Conservation (phyloP, 2,329 filamentous ascomycete genomes). For the Stachybotrys echinatus region DNA sequence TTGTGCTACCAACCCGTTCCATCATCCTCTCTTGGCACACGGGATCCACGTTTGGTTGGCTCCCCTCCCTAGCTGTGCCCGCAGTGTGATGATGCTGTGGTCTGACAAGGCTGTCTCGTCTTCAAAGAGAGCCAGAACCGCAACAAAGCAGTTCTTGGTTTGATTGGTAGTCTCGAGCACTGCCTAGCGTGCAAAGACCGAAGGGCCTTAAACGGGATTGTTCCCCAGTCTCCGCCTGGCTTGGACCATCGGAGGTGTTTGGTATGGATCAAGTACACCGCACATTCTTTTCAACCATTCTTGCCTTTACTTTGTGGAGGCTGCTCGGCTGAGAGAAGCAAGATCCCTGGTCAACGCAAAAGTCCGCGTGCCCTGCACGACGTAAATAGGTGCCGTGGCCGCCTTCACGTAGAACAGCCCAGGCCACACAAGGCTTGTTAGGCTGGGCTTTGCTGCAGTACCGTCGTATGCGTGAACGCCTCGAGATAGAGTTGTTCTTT, state of each 20-base stretch:
- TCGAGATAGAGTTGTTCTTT: too few species aligned
- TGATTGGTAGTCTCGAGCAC: too few species aligned
- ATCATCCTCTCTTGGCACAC: neutral
- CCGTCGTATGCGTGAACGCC: too few species aligned
- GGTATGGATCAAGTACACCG: neutral
- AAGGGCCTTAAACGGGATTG: too few species aligned
- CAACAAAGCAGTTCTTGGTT: too few species aligned
- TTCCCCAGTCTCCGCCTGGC: too few species aligned
- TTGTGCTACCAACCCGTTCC: neutral
- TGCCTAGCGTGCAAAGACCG: too few species aligned
- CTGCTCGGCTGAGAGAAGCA: neutral
- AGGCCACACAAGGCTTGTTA: too few species aligned
- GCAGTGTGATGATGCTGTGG: neutral
- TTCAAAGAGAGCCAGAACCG: too few species aligned
- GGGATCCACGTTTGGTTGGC: neutral
- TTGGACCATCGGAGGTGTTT: too few species aligned
- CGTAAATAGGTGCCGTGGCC: neutral
- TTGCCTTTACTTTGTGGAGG: neutral
- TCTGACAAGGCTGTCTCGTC: neutral
- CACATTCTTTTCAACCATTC: neutral
- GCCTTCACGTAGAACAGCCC: neutral
- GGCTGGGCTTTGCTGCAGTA: too few species aligned
- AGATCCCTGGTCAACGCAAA: neutral
- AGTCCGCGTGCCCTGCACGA: neutral
- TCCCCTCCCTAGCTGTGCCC: neutral